These are phyloP conservation scores for Oryza meridionalis DNA, from an alignment of 176 grass and related monocot genomes.

Conservation along the genomic window DNA sequence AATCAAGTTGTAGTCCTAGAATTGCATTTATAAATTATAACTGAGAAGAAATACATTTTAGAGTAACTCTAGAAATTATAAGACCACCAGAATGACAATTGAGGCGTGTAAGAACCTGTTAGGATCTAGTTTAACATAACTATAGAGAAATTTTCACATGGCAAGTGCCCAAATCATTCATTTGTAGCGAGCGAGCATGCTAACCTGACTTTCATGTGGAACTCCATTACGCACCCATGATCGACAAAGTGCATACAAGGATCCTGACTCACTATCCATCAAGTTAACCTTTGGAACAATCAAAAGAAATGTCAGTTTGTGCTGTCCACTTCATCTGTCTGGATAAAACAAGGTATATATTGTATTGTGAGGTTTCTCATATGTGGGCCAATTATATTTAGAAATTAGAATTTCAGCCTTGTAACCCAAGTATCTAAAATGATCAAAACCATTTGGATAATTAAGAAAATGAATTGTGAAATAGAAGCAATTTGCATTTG, in stretches of 20 bases:
- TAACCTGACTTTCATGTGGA: conserved; percentile 67
- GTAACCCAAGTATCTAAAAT: background rate
- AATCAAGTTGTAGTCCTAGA: background rate
- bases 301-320: conserved; percentile 35
- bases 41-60: background rate
- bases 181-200: conserved; percentile 24
- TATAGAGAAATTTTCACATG: conserved; percentile 19
- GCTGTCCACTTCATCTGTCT: conserved; percentile 12
- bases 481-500: background rate
- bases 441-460: background rate
- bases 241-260: conserved; percentile 67
- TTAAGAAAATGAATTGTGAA: conserved; percentile 15
- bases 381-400: background rate
- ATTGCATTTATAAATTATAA: conserved; percentile 27
- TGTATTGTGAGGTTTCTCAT: background rate
- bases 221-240: conserved; percentile 64
- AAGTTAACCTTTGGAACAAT: conserved; percentile 54
- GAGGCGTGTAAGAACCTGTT: background rate
- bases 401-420: background rate
- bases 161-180: background rate
- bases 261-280: conserved; percentile 56
- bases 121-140: conserved; percentile 18
- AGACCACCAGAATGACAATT: background rate
- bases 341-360: conserved; percentile 1
- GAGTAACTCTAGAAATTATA: background rate